Base-by-base conservation (phyloP, 148 eudicot genomes). In the Chenopodium album region DNA sequence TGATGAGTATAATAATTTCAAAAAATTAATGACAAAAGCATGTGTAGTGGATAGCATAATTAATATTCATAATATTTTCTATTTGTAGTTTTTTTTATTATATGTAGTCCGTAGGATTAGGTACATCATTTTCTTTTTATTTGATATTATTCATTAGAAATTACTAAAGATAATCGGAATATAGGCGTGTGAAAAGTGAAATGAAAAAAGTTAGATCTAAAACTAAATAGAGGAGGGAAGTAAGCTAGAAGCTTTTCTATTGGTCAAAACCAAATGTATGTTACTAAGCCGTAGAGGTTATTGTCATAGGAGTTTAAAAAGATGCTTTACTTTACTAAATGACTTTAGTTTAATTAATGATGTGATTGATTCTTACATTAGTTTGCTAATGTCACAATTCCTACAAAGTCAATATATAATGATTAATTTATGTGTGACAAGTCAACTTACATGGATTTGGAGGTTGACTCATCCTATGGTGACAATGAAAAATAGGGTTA, bases 381-480 rank as follows among this genome's bases (percentile, higher is more conserved):
- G 77, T 71, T 66, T 79, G 81, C 66, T 83, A 72, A 70, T 73
- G 78, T 80, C 78, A 80, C 68, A 41, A 41, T 41, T 41, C 44
- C 44, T 41, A 41, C 44, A 26, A 32, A 72, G 86, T 84, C 86
- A 84, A 84, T 12, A 63, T 48, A 17, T 34, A 80, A 84, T 84
- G 50, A 84, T 84, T 84, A 59, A 13, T 48, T 29, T 44, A 62
- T 41, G 41, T 76, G 26, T 1, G 62, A 2, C 50, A 81, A 71
- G 83, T 84, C 86, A 80, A 84, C 69, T 76, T 19, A 64, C 17
- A 32, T 76, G 83, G 34, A 62, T 46, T 84, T 84, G 81, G 68
- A 34, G 50, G 73, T 84, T 84, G 86, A 84, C 86, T 80, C 86
- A 77, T 81, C 73, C 19, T 23, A 19, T 37, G 64, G 65, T 69